Conservation (phyloP, 768 basidiomycete species). For the Russula foetens region DNA sequence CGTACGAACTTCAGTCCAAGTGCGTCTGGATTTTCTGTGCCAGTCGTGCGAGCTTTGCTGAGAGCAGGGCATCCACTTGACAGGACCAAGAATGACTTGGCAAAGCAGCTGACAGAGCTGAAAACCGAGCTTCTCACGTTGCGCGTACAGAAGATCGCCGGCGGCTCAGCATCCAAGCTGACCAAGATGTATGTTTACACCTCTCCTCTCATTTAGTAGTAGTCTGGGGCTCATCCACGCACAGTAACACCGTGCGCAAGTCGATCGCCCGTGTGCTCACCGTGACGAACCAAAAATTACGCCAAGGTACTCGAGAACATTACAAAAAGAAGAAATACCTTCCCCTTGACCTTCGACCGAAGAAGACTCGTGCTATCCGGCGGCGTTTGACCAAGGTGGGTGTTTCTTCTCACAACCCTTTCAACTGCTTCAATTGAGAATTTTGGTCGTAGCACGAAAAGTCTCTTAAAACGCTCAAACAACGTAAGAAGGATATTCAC, state of each 20-base stretch:
- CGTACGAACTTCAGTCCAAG: slow-evolving; percentile 95
- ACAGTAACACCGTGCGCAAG: slow-evolving; percentile 91
- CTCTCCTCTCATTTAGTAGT: background rate
- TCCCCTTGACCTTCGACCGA: slow-evolving; percentile 93
- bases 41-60: background rate
- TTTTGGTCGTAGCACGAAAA: slow-evolving; percentile 60
- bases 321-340: slow-evolving; percentile 97
- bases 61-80: background rate
- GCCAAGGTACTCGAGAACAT: slow-evolving; percentile 93
- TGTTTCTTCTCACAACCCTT: slow-evolving; percentile 2
- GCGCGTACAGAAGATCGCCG: slow-evolving; percentile 97
- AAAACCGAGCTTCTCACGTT: slow-evolving; percentile 91
- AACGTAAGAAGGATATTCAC: slow-evolving; percentile 90
- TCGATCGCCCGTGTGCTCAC: slow-evolving; percentile 97
- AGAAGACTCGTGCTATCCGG: slow-evolving; percentile 98
- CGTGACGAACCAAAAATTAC: slow-evolving; percentile 96
- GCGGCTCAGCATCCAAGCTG: slow-evolving; percentile 90
- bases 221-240: background rate
- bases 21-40: slow-evolving; percentile 32
- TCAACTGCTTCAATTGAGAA: slow-evolving; percentile 1
- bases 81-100: slow-evolving; percentile 95
- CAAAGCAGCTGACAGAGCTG: slow-evolving; percentile 88
- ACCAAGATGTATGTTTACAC: slow-evolving; percentile 81
- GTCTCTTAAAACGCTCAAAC: slow-evolving; percentile 83
- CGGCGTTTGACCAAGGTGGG: slow-evolving; percentile 85